Evolutionary conservation across 352 stramenopile species (phyloP), one percentile per base, ranked within the genome.

Genomic region (Phytophthora lateralis): DNA sequence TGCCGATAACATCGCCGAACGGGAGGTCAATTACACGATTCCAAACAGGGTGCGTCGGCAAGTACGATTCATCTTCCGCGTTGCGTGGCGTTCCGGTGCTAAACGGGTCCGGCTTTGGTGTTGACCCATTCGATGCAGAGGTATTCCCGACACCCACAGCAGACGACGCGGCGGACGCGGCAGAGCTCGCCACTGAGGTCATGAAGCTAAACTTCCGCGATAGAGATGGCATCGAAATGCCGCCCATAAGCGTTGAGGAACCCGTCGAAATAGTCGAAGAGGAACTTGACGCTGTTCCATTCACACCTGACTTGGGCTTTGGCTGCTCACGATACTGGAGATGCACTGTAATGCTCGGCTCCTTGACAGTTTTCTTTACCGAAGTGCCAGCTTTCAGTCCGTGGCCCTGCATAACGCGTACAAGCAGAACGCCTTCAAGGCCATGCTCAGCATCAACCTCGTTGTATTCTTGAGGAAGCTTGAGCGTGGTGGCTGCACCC

Each of bases 381-480:
- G 78, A 81, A 18, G 76, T 84, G 2, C 79, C 80, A 46, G 82
- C 78, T 43, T 91, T 91, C 24, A 95, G 66, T 17, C 87, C 87
- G 55, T 87, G 88, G 20, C 82, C 87, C 54, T 95, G 87, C 71
- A 94, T 90, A 35, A 95, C 76, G 7, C 85, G 81, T 12, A 95
- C 84, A 8, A 92, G 68, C 30, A 95, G 47, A 4, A 79, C 64
- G 4, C 87, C 87, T 24, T 91, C 70, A 12, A 89, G 65, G 0
- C 85, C 85, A 11, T 90, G 81, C 50, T 93, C 85, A 3, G 85
- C 85, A 60, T 93, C 85, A 12, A 96, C 87, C 56, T 96, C 87
- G 35, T 96, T 90, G 56, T 92, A 93, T 27, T 96, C 87, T 53
- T 96, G 87, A 5, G 87, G 87, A n/a, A 96, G 69, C 55, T 91